Conservation (phyloP, 805 yeast species). For the Starmerella geochares region DNA sequence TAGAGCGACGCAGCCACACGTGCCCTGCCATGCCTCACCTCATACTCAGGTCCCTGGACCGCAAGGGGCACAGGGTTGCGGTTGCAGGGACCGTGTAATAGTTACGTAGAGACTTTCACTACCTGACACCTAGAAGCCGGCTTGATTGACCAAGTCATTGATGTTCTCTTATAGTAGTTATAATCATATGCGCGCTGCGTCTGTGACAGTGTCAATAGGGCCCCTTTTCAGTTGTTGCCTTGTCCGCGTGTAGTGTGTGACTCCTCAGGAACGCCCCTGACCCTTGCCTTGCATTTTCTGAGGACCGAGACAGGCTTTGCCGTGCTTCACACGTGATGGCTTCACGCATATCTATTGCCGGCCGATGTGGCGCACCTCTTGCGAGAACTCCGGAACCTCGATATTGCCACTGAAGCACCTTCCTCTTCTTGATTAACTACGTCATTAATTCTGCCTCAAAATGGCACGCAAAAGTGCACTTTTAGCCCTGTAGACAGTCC, state of each 20-base stretch:
- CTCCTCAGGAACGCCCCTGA: not conserved
- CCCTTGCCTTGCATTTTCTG: not conserved
- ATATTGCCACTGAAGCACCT: no score
- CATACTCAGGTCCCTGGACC: slow-evolving; percentile 3
- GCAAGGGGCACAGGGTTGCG: slow-evolving; percentile 4
- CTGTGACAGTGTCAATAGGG: no score
- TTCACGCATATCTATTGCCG: slow-evolving; percentile 3
- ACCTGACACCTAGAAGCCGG: no score
- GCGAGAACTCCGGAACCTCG: not conserved
- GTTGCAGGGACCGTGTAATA: not conserved
- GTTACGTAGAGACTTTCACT: not conserved
- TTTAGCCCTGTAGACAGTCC: no score
- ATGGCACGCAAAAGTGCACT: no score
- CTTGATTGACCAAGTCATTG: no score
- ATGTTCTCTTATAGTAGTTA: no score
- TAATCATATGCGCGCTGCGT: no score
- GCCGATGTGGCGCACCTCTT: slow-evolving; percentile 1
- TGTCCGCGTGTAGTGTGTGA: not conserved
- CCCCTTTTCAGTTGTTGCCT: no score
- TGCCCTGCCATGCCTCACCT: not conserved
- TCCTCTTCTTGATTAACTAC: no score
- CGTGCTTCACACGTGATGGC: not conserved
- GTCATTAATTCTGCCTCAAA: no score
- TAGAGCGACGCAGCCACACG: not conserved
- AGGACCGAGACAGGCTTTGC: not conserved